Base-by-base conservation (phyloP, 331 rosid genomes). In the Quercus tomentella region DNA sequence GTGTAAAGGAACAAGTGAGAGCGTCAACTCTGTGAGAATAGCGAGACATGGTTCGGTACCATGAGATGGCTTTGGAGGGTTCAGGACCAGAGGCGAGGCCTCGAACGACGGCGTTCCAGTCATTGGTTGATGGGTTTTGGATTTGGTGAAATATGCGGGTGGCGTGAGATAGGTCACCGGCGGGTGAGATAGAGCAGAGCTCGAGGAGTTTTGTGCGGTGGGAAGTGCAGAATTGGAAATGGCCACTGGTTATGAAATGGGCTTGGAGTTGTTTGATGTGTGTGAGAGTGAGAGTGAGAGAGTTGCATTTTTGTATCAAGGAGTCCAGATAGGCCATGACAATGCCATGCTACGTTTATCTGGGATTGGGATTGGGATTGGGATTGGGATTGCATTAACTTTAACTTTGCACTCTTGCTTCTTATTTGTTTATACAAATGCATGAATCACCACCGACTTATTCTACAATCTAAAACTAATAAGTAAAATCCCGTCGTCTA, bases 101-200 rank as follows among this genome's bases (percentile, higher is more conserved):
- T 1, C 98, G 93, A 22, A 94, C 77, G 69, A 92, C 37, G 76
- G 95, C 90, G 82, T 94, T 94, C 92, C 90, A 94, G 82, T 91
- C 97, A 43, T 91, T 85, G 70, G 98, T 94, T 65, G 86, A 77
- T 54, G 97, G 98, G 6, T 31, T 2, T 22, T 37, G 88, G 43
- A 88, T 81, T 63, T 75, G 89, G 72, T 57, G 87, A 89, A 94
- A 89, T 72, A 91, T 51, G 4, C 69, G 20, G 15, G 49, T 62
- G 73, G 97, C 97, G 37, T 90, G 75, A 31, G 93, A 52, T 70
- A 92, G 90, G 86, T 84, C 77, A 65, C 86, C 85, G 87, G 82
- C 60, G 61, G 97, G 84, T 55, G 96, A 90, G 54, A 90, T 52
- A 10, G 97, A 82, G 76, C 88, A 87, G 83, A 87, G 89, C 80